Evolutionary conservation across 1,284 basidiomycete genomes (phyloP).

Genomic region (Microbotryum silenes-acaulis): DNA sequence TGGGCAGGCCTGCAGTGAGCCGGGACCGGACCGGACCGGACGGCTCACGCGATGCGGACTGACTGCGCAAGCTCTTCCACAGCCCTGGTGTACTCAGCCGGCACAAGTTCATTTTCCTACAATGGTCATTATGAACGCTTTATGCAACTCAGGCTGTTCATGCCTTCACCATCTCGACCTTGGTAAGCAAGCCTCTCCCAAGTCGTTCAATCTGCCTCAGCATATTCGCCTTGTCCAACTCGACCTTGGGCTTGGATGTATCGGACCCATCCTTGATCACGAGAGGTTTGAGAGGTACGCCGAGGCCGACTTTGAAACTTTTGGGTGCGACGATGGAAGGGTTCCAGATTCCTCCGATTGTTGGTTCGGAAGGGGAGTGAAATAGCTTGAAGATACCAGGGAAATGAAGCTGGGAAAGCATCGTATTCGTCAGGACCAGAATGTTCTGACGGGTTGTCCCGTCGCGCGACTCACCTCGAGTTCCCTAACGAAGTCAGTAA

Average conservation of each 20-base stretch:
- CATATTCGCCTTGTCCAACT: slow-evolving; percentile 62
- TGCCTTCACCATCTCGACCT: slow-evolving; percentile 25
- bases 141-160: too few species aligned
- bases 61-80: too few species aligned
- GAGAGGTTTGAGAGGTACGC: slow-evolving; percentile 61
- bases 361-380: slow-evolving; percentile 55
- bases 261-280: slow-evolving; percentile 22
- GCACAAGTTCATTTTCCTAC: too few species aligned
- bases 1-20: too few species aligned
- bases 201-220: slow-evolving; percentile 71
- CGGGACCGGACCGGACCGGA: too few species aligned
- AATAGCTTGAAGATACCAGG: slow-evolving; percentile 71
- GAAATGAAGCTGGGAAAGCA: slow-evolving; percentile 35
- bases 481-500: slow-evolving; percentile 58
- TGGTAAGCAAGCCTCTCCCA: slow-evolving; percentile 58
- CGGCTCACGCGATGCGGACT: too few species aligned
- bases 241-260: slow-evolving; percentile 53
- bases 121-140: too few species aligned
- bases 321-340: slow-evolving; percentile 48
- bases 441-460: too few species aligned
- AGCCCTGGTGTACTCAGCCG: too few species aligned
- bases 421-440: slow-evolving; percentile 2
- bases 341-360: slow-evolving; percentile 80
- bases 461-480: slow-evolving; percentile 52
- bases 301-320: slow-evolving; percentile 73